Evolutionary conservation across 2,329 filamentous ascomycete species (phyloP).

Genomic region (Fusarium nygamai): DNA sequence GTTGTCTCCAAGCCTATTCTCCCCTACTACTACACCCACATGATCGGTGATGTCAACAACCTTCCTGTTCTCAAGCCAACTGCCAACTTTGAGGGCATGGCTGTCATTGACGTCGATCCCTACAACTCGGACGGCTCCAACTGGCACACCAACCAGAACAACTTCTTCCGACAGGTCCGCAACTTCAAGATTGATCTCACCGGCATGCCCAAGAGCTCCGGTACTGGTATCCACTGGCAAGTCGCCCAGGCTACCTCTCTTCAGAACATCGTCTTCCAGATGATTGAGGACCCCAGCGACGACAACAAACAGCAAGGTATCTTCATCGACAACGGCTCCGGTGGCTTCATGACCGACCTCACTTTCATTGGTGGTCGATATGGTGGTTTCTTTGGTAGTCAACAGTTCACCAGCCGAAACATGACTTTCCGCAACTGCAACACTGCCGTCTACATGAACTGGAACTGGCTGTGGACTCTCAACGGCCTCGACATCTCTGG

Average conservation of each 20-base stretch:
- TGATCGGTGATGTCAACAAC: constrained; percentile 81
- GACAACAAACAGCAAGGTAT: constrained; percentile 78
- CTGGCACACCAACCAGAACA: constrained; percentile 84
- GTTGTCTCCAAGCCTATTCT: constrained; percentile 81
- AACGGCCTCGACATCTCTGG: constrained; percentile 80
- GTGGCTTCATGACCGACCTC: constrained; percentile 85
- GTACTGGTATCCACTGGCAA: constrained; percentile 85
- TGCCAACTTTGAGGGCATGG: constrained; percentile 81
- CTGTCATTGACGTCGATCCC: constrained; percentile 87
- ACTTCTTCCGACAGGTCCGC: constrained; percentile 85
- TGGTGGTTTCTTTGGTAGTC: constrained; percentile 83
- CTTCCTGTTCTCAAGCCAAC: constrained; percentile 80
- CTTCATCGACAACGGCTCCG: constrained; percentile 87
- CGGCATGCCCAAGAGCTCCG: constrained; percentile 66
- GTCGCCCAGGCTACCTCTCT: constrained; percentile 84
- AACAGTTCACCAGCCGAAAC: constrained; percentile 89
- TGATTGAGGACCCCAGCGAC: constrained; percentile 72
- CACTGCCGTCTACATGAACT: constrained; percentile 88
- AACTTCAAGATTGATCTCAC: constrained; percentile 85
- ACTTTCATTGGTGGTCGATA: constrained; percentile 84
- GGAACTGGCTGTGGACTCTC: constrained; percentile 90
- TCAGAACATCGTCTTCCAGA: constrained; percentile 85
- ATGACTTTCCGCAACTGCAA: constrained; percentile 83
- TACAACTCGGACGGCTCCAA: constrained; percentile 76
- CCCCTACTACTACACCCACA: constrained; percentile 92